These are phyloP conservation scores for Pseudognaphalium luteoalbum DNA, from an alignment of 129 eudicot genomes.

Conservation along the genomic window DNA sequence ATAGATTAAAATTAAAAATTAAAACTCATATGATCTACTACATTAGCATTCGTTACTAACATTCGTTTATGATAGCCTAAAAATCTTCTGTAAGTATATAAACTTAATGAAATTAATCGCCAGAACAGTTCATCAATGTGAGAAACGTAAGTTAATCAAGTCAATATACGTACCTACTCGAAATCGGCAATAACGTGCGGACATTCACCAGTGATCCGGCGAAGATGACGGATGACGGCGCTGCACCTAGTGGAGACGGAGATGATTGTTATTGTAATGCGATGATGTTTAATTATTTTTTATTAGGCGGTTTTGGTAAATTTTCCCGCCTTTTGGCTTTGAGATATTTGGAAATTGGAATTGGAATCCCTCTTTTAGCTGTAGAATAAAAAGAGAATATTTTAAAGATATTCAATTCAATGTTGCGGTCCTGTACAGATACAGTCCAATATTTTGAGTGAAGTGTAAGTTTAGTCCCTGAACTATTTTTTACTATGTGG, in stretches of 20 bases:
- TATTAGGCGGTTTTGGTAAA: neutral
- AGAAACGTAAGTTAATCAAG: conserved; percentile 18
- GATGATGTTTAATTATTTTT: neutral
- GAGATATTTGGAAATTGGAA: conserved; percentile 1
- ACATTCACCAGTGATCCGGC: neutral
- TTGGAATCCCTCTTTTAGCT: neutral
- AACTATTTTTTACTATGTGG: neutral
- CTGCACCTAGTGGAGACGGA: neutral
- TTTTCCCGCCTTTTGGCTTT: conserved; percentile 23
- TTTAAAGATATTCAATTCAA: neutral
- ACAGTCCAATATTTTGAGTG: neutral
- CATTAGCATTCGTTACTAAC: neutral
- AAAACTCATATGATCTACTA: neutral
- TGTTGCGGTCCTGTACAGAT: neutral
- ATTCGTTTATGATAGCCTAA: neutral
- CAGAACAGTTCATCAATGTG: neutral
- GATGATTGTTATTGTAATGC: neutral
- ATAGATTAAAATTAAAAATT: too few relatives aligned
- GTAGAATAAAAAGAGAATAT: neutral
- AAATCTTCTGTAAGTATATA: neutral
- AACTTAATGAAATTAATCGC: neutral
- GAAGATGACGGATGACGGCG: conserved; percentile 6
- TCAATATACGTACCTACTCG: conserved; percentile 23
- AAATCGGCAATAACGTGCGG: neutral
- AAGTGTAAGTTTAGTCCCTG: neutral